phyloP scores from a whole-genome alignment of 1,284 basidiomycete genomes.

The Ustilago tritici region DNA sequence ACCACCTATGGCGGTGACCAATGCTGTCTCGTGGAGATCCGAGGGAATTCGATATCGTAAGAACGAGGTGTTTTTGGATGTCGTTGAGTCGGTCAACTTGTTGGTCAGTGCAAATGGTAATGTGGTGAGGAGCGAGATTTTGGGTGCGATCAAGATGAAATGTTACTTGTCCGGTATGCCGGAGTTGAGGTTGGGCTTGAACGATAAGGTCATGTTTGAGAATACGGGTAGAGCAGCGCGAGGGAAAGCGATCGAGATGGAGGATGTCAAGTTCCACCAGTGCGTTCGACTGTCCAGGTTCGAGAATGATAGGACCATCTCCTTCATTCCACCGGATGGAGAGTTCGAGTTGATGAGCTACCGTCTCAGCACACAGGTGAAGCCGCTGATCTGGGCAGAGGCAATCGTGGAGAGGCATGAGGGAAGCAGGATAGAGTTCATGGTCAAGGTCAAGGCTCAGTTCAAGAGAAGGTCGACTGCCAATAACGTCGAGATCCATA shows the following conservation, averaged over 20 bases:
- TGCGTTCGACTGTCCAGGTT: constrained; percentile 99
- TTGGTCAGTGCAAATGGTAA: constrained; percentile 96
- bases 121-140: constrained; percentile 95
- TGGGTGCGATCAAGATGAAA: constrained; percentile 99
- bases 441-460: constrained; percentile 97
- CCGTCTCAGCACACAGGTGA: constrained; percentile 93
- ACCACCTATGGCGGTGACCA: constrained; percentile 97
- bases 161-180: constrained; percentile 99
- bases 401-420: constrained; percentile 94
- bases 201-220: constrained; percentile 99
- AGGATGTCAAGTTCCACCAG: constrained; percentile 99
- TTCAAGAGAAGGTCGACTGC: constrained; percentile 96
- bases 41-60: constrained; percentile 98
- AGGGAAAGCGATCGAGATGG: constrained; percentile 99
- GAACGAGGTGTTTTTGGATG: constrained; percentile 99
- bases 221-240: constrained; percentile 92
- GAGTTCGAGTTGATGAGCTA: constrained; percentile 99
- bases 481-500: constrained; percentile 98
- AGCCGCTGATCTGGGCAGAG: constrained; percentile 98
- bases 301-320: constrained; percentile 98
- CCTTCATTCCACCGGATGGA: constrained; percentile 98
- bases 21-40: constrained; percentile 97
- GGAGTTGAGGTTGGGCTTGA: constrained; percentile 91
- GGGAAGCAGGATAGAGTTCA: constrained; percentile 94
- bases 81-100: constrained; percentile 96